Percentiles rank a stretch among this genome's conserved stretches.
Conservation (phyloP, 257 asterid genomes). For the Paraleonurus japonicus region DNA sequence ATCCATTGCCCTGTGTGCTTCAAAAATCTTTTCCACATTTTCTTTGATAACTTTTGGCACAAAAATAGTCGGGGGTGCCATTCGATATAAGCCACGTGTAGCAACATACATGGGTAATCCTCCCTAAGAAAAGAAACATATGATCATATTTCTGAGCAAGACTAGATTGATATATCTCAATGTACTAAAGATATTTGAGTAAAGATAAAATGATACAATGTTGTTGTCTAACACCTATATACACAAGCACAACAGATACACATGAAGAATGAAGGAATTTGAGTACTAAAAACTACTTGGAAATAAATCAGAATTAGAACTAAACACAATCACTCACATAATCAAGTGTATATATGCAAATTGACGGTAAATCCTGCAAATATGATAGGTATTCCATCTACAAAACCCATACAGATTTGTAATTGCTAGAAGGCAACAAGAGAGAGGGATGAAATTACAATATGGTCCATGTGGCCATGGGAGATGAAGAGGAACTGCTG, state of each 20-base stretch:
- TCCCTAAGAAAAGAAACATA: conserved; percentile 47
- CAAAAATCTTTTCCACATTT: conserved; percentile 82
- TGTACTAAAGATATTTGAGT: background rate
- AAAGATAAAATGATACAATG: background rate
- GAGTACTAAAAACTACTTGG: background rate
- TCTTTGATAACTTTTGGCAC: conserved; percentile 77
- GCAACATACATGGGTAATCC: conserved; percentile 98
- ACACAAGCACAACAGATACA: background rate
- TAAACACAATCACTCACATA: background rate
- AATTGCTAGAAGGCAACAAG: background rate
- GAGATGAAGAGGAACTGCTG: conserved; percentile 94
- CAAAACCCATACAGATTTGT: background rate
- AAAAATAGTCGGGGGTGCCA: conserved; percentile 81
- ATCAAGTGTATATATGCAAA: background rate
- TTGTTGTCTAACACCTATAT: background rate
- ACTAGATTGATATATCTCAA: background rate
- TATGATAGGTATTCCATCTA: background rate
- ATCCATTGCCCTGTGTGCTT: conserved; percentile 95
- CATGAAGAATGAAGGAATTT: background rate
- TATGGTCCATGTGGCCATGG: conserved; percentile 99
- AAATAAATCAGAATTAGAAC: background rate
- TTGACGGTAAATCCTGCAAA: background rate
- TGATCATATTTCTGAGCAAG: background rate
- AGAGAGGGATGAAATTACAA: conserved; percentile 38
- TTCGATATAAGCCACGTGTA: conserved; percentile 78